Evolutionary conservation across 306 rosid species (phyloP).

Genomic region (Herpetospermum pedunculosum): DNA sequence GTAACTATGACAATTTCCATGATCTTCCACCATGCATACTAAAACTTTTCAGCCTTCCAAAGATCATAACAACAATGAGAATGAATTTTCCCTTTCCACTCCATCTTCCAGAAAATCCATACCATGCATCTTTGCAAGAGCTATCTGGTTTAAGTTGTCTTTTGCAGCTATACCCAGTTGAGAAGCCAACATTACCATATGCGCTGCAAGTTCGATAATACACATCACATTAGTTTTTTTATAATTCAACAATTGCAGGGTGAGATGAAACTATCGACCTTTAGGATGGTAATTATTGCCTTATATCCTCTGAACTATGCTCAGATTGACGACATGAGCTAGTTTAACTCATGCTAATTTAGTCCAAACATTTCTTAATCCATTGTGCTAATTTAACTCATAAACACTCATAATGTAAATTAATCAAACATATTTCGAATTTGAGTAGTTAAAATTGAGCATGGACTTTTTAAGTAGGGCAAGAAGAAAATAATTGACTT

Average conservation of each 20-base stretch:
- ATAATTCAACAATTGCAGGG: too few species aligned
- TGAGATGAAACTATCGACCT: too few species aligned
- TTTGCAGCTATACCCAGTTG: conserved; percentile 54
- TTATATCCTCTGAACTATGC: too few species aligned
- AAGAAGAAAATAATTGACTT: not conserved
- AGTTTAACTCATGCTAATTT: too few species aligned
- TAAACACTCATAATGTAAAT: too few species aligned
- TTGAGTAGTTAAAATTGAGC: too few species aligned
- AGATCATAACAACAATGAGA: conserved; percentile 48
- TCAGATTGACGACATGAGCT: too few species aligned
- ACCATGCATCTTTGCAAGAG: conserved; percentile 34
- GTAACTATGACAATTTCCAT: conserved; percentile 16
- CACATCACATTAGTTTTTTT: too few species aligned
- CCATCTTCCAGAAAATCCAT: conserved; percentile 47
- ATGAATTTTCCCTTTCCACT: conserved; percentile 36
- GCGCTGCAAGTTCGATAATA: conserved; percentile 39
- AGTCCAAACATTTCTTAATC: not conserved
- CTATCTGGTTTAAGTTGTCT: conserved; percentile 19
- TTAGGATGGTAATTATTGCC: too few species aligned
- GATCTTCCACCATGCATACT: conserved; percentile 36
- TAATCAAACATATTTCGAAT: too few species aligned
- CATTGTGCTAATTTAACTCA: too few species aligned
- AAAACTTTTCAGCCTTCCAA: conserved; percentile 63
- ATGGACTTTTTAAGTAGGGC: too few species aligned
- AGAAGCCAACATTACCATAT: conserved; percentile 65